These are phyloP conservation scores for Colletotrichum sp. DNA, from an alignment of 2,329 filamentous ascomycete genomes.

Conservation along the genomic window DNA sequence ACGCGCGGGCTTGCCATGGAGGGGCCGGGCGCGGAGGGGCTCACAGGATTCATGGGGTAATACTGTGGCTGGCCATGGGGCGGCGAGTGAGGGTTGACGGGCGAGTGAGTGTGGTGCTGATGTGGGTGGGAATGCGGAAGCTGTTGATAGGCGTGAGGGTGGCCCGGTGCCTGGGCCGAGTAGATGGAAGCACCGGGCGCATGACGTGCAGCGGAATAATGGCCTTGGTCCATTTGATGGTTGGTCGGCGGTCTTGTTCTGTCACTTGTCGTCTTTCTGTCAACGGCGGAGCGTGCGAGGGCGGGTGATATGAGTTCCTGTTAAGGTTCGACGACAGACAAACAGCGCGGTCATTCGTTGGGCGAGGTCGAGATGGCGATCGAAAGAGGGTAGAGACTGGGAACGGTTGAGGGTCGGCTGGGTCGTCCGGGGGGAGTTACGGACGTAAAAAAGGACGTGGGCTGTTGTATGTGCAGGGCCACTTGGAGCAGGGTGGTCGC, in stretches of 20 bases:
- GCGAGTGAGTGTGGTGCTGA: slow-evolving; percentile 7
- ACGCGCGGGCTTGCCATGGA: slow-evolving; percentile 16
- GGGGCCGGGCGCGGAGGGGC: not conserved
- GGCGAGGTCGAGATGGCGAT: not conserved
- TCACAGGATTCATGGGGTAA: slow-evolving; percentile 15
- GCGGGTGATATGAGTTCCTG: slow-evolving; percentile 17
- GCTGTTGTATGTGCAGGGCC: slow-evolving; percentile 3
- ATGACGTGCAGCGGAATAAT: slow-evolving; percentile 22
- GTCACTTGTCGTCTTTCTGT: slow-evolving; percentile 15
- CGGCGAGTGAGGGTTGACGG: not conserved
- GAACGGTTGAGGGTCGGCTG: slow-evolving; percentile 4
- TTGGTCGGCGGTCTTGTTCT: not conserved
- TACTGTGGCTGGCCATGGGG: slow-evolving; percentile 19
- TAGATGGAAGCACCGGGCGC: slow-evolving; percentile 9
- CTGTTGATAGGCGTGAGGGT: slow-evolving; percentile 1
- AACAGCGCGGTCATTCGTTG: slow-evolving; percentile 15
- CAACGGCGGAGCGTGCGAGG: not conserved
- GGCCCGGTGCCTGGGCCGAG: slow-evolving; percentile 3
- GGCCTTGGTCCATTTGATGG: slow-evolving; percentile 13
- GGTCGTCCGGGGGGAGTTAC: slow-evolving; percentile 17
- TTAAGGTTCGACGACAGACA: not conserved
- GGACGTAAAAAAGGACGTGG: slow-evolving; percentile 20
- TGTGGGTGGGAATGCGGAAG: not conserved
- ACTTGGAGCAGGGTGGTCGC: not conserved
- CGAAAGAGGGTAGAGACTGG: slow-evolving; percentile 2